Evolutionary conservation across 2,329 filamentous ascomycete species (phyloP).

Genomic region (Coniochaeta ligniaria): DNA sequence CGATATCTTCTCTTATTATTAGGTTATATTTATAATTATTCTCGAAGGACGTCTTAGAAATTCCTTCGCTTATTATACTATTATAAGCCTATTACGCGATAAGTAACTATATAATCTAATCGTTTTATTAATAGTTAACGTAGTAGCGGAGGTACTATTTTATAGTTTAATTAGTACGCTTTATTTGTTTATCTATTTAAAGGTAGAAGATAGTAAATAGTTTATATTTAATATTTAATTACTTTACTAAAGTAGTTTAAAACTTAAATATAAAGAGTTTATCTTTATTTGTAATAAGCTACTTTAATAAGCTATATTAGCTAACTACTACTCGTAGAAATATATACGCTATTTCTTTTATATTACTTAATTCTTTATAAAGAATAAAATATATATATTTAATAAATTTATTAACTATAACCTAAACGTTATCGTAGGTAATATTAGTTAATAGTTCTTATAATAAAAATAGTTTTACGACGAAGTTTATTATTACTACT

Average conservation of each 20-base stretch:
- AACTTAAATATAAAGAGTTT: conserved; percentile 6
- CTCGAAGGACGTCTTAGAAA: background rate
- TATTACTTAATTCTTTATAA: conserved; percentile 1
- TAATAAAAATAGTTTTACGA: background rate
- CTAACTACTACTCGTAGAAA: conserved; percentile 1
- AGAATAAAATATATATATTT: conserved; percentile 4
- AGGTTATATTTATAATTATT: background rate
- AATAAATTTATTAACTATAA: background rate
- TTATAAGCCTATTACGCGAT: background rate
- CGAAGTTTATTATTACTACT: background rate
- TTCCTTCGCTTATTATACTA: background rate
- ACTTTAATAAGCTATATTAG: background rate
- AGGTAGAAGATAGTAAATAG: conserved; percentile 5
- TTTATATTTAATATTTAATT: conserved; percentile 2
- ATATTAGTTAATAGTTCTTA: conserved; percentile 4
- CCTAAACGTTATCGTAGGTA: background rate
- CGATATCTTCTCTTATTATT: background rate
- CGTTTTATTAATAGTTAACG: conserved; percentile 6
- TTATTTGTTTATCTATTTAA: conserved; percentile 7
- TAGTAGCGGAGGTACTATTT: conserved; percentile 6
- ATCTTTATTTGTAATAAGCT: conserved; percentile 5
- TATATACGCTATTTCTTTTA: conserved; percentile 2
- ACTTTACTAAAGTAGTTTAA: conserved; percentile 2
- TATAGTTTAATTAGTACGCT: conserved; percentile 5
- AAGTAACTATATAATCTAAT: conserved; percentile 3